Evolutionary conservation across 441 rosid species (phyloP).

Genomic region (California macrophylla): DNA sequence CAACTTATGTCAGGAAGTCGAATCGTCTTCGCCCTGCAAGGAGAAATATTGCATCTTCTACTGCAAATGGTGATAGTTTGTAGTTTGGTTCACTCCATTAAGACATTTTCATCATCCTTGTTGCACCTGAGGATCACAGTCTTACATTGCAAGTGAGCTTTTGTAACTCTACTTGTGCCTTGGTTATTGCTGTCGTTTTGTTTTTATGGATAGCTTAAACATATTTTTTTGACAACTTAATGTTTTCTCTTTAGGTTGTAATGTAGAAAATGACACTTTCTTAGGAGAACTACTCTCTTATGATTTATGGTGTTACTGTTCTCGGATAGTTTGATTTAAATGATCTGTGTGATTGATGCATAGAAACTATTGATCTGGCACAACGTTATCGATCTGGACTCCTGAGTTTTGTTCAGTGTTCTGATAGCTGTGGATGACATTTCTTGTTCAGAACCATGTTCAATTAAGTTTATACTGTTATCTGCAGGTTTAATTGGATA

Average conservation of each 20-base stretch:
- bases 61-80: slow-evolving; percentile 8
- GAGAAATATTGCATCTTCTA: slow-evolving; percentile 27
- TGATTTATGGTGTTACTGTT: background rate
- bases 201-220: background rate
- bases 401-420: no score
- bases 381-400: no score
- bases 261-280: background rate
- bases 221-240: background rate
- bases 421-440: no score
- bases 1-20: slow-evolving; percentile 63
- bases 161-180: background rate
- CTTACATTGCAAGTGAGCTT: background rate
- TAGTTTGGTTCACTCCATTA: background rate
- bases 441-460: no score
- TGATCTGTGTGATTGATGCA: no score
- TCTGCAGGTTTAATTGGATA: no score
- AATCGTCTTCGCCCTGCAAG: slow-evolving; percentile 29
- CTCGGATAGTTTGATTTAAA: background rate
- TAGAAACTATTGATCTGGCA: no score
- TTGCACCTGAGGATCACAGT: no score
- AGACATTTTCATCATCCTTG: background rate
- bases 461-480: no score
- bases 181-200: background rate
- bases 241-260: background rate
- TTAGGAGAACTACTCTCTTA: background rate